phyloP scores from a whole-genome alignment of 2,329 filamentous ascomycete species.

The Alternaria infectoria region DNA sequence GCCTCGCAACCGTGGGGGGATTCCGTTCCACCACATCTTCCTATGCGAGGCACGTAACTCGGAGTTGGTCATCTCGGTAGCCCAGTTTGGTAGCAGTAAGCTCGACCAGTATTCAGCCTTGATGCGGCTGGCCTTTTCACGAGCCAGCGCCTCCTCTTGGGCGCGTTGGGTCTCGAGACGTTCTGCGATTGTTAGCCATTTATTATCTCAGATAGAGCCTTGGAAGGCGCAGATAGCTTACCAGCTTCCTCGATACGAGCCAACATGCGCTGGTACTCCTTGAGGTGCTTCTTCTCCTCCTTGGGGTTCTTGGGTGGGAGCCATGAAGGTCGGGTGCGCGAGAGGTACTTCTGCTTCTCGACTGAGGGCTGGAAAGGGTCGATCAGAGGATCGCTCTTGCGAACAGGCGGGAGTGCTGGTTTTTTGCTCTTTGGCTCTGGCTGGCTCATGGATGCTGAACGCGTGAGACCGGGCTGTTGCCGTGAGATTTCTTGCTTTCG shows the following conservation, averaged over 20 bases:
- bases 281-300: constrained; percentile 88
- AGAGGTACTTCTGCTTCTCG: constrained; percentile 84
- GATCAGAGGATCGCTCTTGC: constrained; percentile 79
- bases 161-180: constrained; percentile 45
- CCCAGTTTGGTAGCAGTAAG: constrained; percentile 78
- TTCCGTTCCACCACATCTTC: constrained; percentile 82
- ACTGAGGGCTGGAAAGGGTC: constrained; percentile 84
- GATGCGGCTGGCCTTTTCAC: constrained; percentile 58
- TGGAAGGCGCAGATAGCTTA: constrained; percentile 35
- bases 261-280: constrained; percentile 86
- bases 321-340: constrained; percentile 79
- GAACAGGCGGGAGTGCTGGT: constrained; percentile 66
- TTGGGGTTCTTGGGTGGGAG: constrained; percentile 85
- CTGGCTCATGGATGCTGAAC: constrained; percentile 39
- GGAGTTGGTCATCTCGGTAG: constrained; percentile 63
- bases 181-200: constrained; percentile 31
- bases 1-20: constrained; percentile 73
- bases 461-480: constrained; percentile 51
- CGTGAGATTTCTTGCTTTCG: constrained; percentile 59
- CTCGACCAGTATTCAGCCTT: constrained; percentile 73
- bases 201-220: not conserved
- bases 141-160: constrained; percentile 58
- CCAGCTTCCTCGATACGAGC: constrained; percentile 63
- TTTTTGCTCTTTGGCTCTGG: constrained; percentile 57
- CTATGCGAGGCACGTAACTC: constrained; percentile 50